Percentiles rank a stretch among this genome's conserved stretches.
Evolutionary conservation across 2,329 filamentous ascomycete species (phyloP).

Genomic region (Fusarium foetens): DNA sequence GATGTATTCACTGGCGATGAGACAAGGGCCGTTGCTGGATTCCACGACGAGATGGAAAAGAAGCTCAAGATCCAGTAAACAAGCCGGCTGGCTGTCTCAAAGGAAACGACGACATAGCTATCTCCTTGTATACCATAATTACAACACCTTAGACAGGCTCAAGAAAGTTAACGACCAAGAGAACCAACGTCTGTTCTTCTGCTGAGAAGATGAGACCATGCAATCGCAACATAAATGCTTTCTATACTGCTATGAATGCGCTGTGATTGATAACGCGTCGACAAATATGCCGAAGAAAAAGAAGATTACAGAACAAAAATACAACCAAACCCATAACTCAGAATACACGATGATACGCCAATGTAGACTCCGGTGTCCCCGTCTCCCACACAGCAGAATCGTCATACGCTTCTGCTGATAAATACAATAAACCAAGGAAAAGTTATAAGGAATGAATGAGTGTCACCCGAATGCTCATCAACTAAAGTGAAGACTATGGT

Average conservation of each 20-base stretch:
- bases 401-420: constrained; percentile 39
- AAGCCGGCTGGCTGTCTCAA: neutral
- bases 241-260: constrained; percentile 50
- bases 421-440: constrained; percentile 40
- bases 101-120: constrained; percentile 1
- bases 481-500: constrained; percentile 5
- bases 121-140: constrained; percentile 28
- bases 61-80: constrained; percentile 77
- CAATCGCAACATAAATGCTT: constrained; percentile 23
- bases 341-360: constrained; percentile 45
- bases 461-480: constrained; percentile 1
- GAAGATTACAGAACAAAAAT: constrained; percentile 35
- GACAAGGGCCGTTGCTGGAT: constrained; percentile 72
- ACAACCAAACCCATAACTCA: constrained; percentile 37
- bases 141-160: constrained; percentile 33
- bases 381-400: constrained; percentile 39
- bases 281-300: constrained; percentile 13
- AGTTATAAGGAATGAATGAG: constrained; percentile 32
- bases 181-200: neutral
- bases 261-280: constrained; percentile 26
- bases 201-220: constrained; percentile 9
- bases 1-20: constrained; percentile 89
- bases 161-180: constrained; percentile 4
- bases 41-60: constrained; percentile 95
- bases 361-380: constrained; percentile 45